Percentiles rank a stretch among this genome's conserved stretches.
Conservation (phyloP, 1,284 basidiomycete genomes). For the Austroboletus novae-zelandiae region DNA sequence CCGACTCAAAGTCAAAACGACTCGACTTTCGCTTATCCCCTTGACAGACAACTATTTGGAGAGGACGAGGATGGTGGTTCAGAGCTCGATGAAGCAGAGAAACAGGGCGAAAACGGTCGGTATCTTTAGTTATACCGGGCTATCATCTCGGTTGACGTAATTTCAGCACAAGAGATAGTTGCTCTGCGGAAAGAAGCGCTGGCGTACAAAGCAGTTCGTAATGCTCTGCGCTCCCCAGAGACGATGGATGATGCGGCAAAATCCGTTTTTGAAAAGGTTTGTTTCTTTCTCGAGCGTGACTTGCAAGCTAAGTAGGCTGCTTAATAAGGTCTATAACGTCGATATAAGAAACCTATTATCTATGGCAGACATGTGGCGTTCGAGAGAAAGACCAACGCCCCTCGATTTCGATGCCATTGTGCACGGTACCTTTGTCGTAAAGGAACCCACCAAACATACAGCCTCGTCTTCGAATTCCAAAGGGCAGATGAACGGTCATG, state of each 20-base stretch:
- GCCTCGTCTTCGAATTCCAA: slow-evolving; percentile 12
- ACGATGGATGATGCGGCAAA: slow-evolving; percentile 57
- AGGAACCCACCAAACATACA: slow-evolving; percentile 12
- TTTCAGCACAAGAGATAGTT: slow-evolving; percentile 84
- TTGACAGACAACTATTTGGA: slow-evolving; percentile 85
- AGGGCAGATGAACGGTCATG: slow-evolving; percentile 23
- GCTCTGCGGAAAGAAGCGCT: slow-evolving; percentile 86
- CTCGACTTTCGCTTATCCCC: not conserved
- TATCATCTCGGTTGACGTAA: slow-evolving; percentile 4
- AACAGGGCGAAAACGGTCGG: slow-evolving; percentile 83
- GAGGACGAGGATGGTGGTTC: slow-evolving; percentile 78
- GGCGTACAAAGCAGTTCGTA: slow-evolving; percentile 82
- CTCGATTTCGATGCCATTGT: slow-evolving; percentile 77
- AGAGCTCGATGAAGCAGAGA: slow-evolving; percentile 84
- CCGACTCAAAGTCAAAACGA: slow-evolving; percentile 2
- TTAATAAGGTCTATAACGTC: slow-evolving; percentile 78
- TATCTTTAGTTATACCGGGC: not conserved
- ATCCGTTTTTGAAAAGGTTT: slow-evolving; percentile 83
- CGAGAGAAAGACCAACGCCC: slow-evolving; percentile 80
- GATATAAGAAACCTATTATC: slow-evolving; percentile 88
- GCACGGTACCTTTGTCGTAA: slow-evolving; percentile 54
- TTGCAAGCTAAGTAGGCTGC: not conserved
- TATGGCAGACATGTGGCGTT: slow-evolving; percentile 99
- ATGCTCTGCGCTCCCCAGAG: slow-evolving; percentile 50
- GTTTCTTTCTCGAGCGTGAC: not conserved